Conservation (phyloP, 805 yeast genomes). For the Ogataea parapolymorpha region DNA sequence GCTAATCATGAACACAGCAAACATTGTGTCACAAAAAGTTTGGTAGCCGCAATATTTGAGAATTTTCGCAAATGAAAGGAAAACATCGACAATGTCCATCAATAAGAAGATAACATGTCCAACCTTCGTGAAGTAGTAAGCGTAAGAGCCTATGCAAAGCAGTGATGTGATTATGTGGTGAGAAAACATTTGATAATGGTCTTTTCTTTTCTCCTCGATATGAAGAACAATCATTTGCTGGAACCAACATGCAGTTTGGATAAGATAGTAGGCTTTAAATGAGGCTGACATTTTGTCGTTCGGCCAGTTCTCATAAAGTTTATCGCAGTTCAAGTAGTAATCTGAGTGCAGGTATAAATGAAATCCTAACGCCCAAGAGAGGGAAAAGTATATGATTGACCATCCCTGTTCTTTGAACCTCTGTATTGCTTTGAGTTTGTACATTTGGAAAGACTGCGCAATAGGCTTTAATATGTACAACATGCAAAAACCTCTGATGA, state of each 20-base stretch:
- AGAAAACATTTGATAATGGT: constrained; percentile 78
- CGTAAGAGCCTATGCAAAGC: constrained; percentile 69
- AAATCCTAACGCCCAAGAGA: constrained; percentile 55
- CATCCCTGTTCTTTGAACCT: constrained; percentile 89
- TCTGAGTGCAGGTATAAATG: constrained; percentile 54
- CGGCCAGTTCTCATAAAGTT: constrained; percentile 71
- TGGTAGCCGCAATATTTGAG: constrained; percentile 67
- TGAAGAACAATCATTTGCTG: constrained; percentile 76
- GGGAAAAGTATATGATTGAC: constrained; percentile 58
- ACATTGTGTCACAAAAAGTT: constrained; percentile 62
- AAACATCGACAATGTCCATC: constrained; percentile 82
- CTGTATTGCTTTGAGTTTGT: constrained; percentile 47
- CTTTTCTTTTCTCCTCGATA: constrained; percentile 77
- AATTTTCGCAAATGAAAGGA: constrained; percentile 70
- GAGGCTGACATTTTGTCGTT: constrained; percentile 50
- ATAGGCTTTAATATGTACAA: constrained; percentile 54
- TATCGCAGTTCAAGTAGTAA: constrained; percentile 56
- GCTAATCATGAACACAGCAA: constrained; percentile 57
- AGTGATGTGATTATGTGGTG: constrained; percentile 81
- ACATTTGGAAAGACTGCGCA: constrained; percentile 46
- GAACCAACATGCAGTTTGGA: constrained; percentile 74
- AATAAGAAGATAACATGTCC: constrained; percentile 75
- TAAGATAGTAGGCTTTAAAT: constrained; percentile 67
- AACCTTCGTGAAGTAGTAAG: constrained; percentile 65
- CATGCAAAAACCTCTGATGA: constrained; percentile 61